Evolutionary conservation across 768 basidiomycete species (phyloP).

Genomic region (Cubamyces lactineus): DNA sequence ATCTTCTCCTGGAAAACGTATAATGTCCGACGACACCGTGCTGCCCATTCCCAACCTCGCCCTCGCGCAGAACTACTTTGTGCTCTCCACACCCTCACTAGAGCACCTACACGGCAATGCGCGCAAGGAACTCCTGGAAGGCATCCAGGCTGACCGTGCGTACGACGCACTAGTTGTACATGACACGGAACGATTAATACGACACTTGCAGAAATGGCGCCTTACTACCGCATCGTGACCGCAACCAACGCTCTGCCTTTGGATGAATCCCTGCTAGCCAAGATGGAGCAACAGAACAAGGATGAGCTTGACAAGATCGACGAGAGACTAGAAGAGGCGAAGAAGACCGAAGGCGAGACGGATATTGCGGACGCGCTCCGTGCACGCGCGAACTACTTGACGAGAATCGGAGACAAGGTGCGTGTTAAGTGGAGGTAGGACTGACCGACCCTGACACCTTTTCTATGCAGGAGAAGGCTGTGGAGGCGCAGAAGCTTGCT

Average conservation of each 20-base stretch:
- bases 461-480: constrained; percentile 67
- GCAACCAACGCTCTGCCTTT: constrained; percentile 52
- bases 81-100: constrained; percentile 64
- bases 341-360: constrained; percentile 90
- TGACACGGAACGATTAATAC: neutral
- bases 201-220: constrained; percentile 74
- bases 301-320: constrained; percentile 77
- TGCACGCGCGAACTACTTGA: constrained; percentile 82
- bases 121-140: constrained; percentile 63
- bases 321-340: constrained; percentile 78
- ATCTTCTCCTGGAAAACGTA: neutral
- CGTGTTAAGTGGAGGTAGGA: neutral
- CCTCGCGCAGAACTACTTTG: constrained; percentile 80
- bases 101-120: constrained; percentile 69
- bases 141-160: constrained; percentile 81
- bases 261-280: constrained; percentile 54
- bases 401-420: constrained; percentile 84
- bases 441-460: neutral
- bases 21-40: constrained; percentile 83
- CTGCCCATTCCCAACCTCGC: constrained; percentile 86
- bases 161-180: constrained; percentile 18
- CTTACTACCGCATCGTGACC: constrained; percentile 70
- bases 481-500: constrained; percentile 81
- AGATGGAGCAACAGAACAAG: constrained; percentile 70
- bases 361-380: constrained; percentile 90